Evolutionary conservation across 257 asterid species (phyloP).

Genomic region (Rubia yunnanensis): DNA sequence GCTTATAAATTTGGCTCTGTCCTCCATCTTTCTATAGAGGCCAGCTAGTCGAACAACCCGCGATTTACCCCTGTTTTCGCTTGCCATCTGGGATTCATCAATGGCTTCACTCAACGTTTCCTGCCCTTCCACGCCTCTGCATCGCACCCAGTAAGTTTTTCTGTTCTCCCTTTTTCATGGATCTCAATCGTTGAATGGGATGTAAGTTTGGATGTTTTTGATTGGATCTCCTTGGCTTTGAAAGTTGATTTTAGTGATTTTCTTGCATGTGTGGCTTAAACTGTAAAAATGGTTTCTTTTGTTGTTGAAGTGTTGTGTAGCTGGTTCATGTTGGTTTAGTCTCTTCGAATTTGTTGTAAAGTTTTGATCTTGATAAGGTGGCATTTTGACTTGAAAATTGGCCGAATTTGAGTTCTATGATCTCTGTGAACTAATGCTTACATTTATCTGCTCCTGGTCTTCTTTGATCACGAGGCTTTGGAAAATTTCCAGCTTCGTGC

Average conservation of each 20-base stretch:
- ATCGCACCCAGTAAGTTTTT: conserved; percentile 50
- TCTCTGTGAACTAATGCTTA: not conserved
- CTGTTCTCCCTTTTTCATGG: not conserved
- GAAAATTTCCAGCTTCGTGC: not conserved
- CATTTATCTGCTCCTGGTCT: not conserved
- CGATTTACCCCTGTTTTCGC: not conserved
- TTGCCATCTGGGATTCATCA: not conserved
- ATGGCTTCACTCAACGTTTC: conserved; percentile 70
- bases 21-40: conserved; percentile 4
- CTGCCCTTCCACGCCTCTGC: conserved; percentile 41
- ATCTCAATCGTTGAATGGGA: not conserved
- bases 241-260: not conserved
- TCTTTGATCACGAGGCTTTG: not conserved
- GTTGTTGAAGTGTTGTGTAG: not conserved
- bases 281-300: not conserved
- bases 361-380: conserved; percentile 5
- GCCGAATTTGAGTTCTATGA: not conserved
- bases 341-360: not conserved
- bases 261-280: not conserved
- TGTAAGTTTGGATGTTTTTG: not conserved
- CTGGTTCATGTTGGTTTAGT: not conserved
- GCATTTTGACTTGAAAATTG: not conserved
- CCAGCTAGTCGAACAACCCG: conserved; percentile 2
- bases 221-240: not conserved
- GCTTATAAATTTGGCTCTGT: not conserved